Conservation (phyloP, 140 eudicot species). For the Oenanthe javanica region DNA sequence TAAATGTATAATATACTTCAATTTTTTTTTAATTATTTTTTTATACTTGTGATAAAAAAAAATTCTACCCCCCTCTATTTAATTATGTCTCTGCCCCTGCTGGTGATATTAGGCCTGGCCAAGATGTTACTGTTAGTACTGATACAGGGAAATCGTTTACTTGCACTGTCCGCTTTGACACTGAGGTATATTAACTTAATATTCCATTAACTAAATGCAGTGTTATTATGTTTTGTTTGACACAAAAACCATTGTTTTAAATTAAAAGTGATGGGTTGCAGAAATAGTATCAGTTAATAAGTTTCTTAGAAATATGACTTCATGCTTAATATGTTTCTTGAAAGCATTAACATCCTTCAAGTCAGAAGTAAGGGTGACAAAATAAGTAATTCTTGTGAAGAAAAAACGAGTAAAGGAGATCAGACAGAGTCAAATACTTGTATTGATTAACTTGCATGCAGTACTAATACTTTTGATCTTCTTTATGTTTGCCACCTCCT, state of each 20-base stretch:
- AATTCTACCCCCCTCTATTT: too few species aligned
- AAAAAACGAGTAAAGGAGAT: neutral
- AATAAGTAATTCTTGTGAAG: neutral
- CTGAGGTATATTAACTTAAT: neutral
- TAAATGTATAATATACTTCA: too few species aligned
- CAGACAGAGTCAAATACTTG: neutral
- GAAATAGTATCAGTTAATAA: neutral
- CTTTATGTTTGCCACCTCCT: neutral
- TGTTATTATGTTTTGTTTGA: neutral
- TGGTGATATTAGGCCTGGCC: slow-evolving; percentile 82
- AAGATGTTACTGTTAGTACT: slow-evolving; percentile 45
- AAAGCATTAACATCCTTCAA: neutral
- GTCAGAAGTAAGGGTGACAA: neutral
- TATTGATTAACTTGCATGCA: neutral
- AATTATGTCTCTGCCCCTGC: too few species aligned
- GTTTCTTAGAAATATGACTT: neutral
- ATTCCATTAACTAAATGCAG: neutral
- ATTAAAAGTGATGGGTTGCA: neutral
- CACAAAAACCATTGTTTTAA: neutral
- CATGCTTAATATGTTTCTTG: neutral
- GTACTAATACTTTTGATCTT: neutral
- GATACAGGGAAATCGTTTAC: slow-evolving; percentile 4
- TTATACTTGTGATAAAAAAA: too few species aligned
- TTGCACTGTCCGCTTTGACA: slow-evolving; percentile 9
- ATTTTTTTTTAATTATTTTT: too few species aligned